Evolutionary conservation across 148 eudicot genomes (phyloP), one percentile per base, ranked within the genome.

Genomic region (Suaeda aralocaspica): DNA sequence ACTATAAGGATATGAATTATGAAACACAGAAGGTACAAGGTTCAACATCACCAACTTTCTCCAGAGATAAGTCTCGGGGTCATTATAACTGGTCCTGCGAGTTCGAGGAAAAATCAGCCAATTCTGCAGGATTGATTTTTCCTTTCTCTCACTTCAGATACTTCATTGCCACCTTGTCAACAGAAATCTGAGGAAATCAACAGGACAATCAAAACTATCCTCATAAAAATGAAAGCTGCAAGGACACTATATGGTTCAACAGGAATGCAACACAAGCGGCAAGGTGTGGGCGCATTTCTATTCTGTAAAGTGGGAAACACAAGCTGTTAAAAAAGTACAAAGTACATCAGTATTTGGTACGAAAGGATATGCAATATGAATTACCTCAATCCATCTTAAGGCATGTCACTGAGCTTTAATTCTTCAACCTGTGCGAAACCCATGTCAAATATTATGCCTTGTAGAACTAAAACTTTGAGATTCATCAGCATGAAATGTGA

Each of bases 21-120:
- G n/a, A n/a, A n/a, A n/a, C n/a, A 7, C 33, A 39, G 36, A 68
- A 34, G 48, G 59, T 19, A 52, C 5, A 76, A 25, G 9, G 69
- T 19, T 62, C n/a, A 52, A 48, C 60, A 61, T 45, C 24, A 81
- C 96, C 60, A 60, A 94, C 99, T 89, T 85, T 82, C 86, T 68
- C 99, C 99, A 36, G 85, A 83, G 34, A 94, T 83, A 71, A 94
- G 97, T 83, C 78, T 66, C 99, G 82, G 65, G 64, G 99, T 91
- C 92, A 94, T 80, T 75, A 94, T 78, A 39, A 94, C 84, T 68
- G 97, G 75, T 94, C 99, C 70, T 81, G 57, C 75, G 30, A 73
- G 85, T 83, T 61, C 72, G 73, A 34, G 91, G 85, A 79, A 64
- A 82, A 64, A 78, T 91, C 89, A 70, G 99, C 97, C 83, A 91